Conservation (phyloP, 2,329 filamentous ascomycete species). For the Cercospora berteroae region DNA sequence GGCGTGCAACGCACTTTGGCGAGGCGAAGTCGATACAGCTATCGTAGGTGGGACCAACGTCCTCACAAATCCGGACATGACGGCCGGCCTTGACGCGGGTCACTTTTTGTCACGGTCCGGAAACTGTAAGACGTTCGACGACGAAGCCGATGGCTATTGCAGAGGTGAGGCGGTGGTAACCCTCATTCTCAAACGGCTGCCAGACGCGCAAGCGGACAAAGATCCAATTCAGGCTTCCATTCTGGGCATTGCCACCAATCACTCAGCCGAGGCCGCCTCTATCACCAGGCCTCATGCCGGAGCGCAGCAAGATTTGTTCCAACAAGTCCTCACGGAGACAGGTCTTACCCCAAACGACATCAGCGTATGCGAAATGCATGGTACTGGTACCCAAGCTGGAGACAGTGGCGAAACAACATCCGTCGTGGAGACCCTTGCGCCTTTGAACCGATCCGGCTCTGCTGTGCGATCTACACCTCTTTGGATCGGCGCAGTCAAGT, state of each 20-base stretch:
- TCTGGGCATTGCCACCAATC: slow-evolving; percentile 72
- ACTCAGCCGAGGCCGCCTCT: slow-evolving; percentile 75
- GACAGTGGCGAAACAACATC: slow-evolving; percentile 80
- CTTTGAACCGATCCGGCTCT: slow-evolving; percentile 49
- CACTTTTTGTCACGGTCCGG: slow-evolving; percentile 25
- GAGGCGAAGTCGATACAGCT: slow-evolving; percentile 27
- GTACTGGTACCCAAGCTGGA: slow-evolving; percentile 81
- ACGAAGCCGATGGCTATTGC: slow-evolving; percentile 39
- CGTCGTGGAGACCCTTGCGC: slow-evolving; percentile 65
- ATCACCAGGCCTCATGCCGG: slow-evolving; percentile 80
- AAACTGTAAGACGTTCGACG: slow-evolving; percentile 31
- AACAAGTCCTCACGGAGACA: slow-evolving; percentile 66
- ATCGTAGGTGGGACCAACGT: slow-evolving; percentile 30
- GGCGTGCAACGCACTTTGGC: slow-evolving; percentile 28
- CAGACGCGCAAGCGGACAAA: slow-evolving; percentile 69
- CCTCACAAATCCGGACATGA: slow-evolving; percentile 26
- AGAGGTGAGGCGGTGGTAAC: slow-evolving; percentile 33
- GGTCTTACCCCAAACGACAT: slow-evolving; percentile 74
- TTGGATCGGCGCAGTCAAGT: slow-evolving; percentile 56
- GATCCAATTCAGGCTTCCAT: slow-evolving; percentile 71
- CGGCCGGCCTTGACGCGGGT: slow-evolving; percentile 25
- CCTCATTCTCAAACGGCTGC: slow-evolving; percentile 41
- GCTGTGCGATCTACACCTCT: slow-evolving; percentile 46
- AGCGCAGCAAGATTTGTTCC: slow-evolving; percentile 70
- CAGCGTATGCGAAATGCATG: slow-evolving; percentile 85